Conservation (phyloP, 2,329 filamentous ascomycete species). For the Eutypella sp. region DNA sequence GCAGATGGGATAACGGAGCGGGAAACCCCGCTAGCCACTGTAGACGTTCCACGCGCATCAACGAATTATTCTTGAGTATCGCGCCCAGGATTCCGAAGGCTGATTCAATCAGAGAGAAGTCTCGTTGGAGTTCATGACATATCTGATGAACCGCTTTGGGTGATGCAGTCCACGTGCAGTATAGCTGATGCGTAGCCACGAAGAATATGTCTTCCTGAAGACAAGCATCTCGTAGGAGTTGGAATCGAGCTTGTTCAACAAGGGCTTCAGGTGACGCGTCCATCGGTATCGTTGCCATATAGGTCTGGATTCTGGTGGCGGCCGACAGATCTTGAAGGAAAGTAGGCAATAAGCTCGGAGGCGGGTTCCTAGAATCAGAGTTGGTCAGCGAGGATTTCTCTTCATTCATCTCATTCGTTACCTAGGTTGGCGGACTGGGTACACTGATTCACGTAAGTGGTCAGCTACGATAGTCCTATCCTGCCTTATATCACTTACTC, state of each 20-base stretch:
- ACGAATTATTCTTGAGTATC: conserved; percentile 34
- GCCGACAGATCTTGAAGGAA: conserved; percentile 14
- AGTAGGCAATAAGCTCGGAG: conserved; percentile 13
- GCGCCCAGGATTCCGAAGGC: conserved; percentile 30
- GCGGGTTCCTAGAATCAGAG: conserved; percentile 10
- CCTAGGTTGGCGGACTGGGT: too few relatives aligned
- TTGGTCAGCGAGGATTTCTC: not conserved
- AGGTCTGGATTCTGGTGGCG: conserved; percentile 4
- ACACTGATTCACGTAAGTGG: not conserved
- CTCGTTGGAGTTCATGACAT: conserved; percentile 24
- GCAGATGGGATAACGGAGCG: conserved; percentile 8
- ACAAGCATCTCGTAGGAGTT: conserved; percentile 55
- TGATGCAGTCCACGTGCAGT: conserved; percentile 49
- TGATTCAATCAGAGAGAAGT: conserved; percentile 21
- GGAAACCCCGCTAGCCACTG: conserved; percentile 36
- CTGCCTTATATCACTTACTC: conserved; percentile 19
- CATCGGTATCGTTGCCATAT: conserved; percentile 11
- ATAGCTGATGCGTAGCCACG: conserved; percentile 60
- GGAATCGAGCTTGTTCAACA: conserved; percentile 43
- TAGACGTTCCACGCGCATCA: conserved; percentile 21
- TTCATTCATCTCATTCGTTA: too few relatives aligned
- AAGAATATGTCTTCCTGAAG: conserved; percentile 54
- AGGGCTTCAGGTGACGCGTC: conserved; percentile 17
- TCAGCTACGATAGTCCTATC: too few relatives aligned
- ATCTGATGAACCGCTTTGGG: conserved; percentile 30